Evolutionary conservation across 2,329 filamentous ascomycete species (phyloP), one percentile per base, ranked within the genome.

Genomic region (Sarocladium strictum): DNA sequence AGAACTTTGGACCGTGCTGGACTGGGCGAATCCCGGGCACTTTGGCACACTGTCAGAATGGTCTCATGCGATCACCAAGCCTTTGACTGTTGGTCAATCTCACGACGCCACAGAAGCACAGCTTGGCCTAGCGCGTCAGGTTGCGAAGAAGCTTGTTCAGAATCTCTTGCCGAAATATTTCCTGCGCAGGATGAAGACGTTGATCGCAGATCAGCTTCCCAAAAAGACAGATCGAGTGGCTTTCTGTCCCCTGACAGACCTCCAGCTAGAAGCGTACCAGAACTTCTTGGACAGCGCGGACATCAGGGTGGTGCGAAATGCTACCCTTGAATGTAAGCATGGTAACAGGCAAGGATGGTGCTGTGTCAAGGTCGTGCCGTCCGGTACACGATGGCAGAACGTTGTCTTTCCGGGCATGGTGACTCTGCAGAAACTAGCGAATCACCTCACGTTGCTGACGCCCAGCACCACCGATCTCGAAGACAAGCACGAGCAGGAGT

Each of bases 141-240:
- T 90, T 1, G 94, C 94, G 1, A 83, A 87, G 61, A 89, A 91
- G 60, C 80, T 99, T 2, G 90, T 93, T 1, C 77, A 92, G 33
- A 95, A 96, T 56, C 80, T 99, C 0, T 77, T 99, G 2, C 94
- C 94, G 0, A 83, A 84, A 14, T 95, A 96, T 68, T 97, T 99
- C 62, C 77, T 97, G 2, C 87, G 94, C 1, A 85, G 94, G 2
- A 94, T 96, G 83, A 99, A 99, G 74, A 85, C 86, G 0, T 75
- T 97, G 15, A 96, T 99, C 57, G 90, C 91, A 1, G 77, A 96
- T 63, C 93, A 99, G 65, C 76, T 99, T 7, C 94, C 94, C 0
- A 96, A 91, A 71, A 99, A 99, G 76, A 92, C 83, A 32, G 94
- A 99, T 67, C 84, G 87, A 54, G 92, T 97, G 1, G 90, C 97